Conservation (phyloP, 2,329 filamentous ascomycete genomes). For the Didymella exigua region DNA sequence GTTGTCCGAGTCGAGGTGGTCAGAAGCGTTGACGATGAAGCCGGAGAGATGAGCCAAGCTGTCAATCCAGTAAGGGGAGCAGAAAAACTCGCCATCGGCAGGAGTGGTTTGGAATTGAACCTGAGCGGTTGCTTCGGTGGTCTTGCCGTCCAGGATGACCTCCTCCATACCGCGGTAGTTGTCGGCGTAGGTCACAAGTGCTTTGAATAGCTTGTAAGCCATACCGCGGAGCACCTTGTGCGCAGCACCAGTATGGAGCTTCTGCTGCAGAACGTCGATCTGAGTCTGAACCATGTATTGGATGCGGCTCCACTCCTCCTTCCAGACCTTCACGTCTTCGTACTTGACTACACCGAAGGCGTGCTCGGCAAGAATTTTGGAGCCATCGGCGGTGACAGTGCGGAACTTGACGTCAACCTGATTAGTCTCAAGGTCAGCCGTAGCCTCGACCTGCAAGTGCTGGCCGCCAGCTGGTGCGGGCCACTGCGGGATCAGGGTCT, state of each 20-base stretch:
- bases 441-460: conserved; percentile 65
- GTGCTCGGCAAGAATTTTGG: conserved; percentile 63
- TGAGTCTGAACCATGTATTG: conserved; percentile 63
- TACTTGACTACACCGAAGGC: conserved; percentile 67
- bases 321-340: conserved; percentile 65
- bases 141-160: conserved; percentile 62
- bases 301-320: conserved; percentile 69
- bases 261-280: conserved; percentile 69
- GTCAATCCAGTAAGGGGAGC: conserved; percentile 65
- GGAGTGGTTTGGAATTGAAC: conserved; percentile 62
- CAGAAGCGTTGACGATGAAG: conserved; percentile 66
- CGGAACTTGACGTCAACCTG: conserved; percentile 61
- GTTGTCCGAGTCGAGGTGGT: conserved; percentile 63
- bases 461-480: conserved; percentile 59
- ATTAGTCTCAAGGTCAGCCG: conserved; percentile 62
- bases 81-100: conserved; percentile 62
- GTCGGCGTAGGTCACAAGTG: conserved; percentile 62
- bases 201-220: conserved; percentile 75
- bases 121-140: conserved; percentile 61
- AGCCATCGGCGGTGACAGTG: conserved; percentile 66
- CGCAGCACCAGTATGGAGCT: conserved; percentile 68
- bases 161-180: conserved; percentile 65
- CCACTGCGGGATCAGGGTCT: conserved; percentile 68
- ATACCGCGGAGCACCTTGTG: conserved; percentile 76
- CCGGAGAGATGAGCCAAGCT: conserved; percentile 63